Percentiles rank a stretch among this genome's conserved stretches.
These are phyloP conservation scores for Podochytrium sp. DNA, from an alignment of 192 early-diverging fungal species.

Conservation along the genomic window DNA sequence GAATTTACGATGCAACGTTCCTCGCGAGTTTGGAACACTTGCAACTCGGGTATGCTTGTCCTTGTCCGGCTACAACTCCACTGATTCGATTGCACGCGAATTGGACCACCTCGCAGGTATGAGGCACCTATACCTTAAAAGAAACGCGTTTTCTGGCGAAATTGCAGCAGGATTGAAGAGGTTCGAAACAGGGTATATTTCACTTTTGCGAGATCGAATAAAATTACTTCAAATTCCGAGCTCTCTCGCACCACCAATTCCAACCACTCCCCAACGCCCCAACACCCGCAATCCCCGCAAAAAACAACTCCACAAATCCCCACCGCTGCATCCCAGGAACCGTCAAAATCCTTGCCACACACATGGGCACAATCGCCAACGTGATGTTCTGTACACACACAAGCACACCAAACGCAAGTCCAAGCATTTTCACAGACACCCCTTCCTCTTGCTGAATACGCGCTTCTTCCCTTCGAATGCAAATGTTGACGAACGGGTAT, in stretches of 20 bases:
- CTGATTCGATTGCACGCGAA: no score
- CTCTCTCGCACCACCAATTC: background rate
- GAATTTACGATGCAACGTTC: no score
- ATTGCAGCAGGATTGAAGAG: no score
- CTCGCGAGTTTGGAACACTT: no score
- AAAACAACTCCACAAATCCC: slow-evolving; percentile 1
- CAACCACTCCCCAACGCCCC: background rate
- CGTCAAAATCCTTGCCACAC: slow-evolving; percentile 50
- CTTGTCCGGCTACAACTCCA: no score
- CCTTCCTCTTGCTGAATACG: background rate
- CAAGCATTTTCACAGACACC: slow-evolving; percentile 38
- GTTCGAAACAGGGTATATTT: no score
- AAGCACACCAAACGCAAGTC: slow-evolving; percentile 51
- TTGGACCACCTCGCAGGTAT: no score
- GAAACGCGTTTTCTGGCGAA: no score
- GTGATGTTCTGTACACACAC: slow-evolving; percentile 47
- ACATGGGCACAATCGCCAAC: slow-evolving; percentile 51
- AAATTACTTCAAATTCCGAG: no score
- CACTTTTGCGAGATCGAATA: no score
- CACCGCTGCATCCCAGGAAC: slow-evolving; percentile 8
- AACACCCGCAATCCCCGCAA: background rate
- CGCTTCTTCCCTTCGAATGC: background rate
- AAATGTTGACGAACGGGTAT: background rate
- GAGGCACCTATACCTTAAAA: no score
- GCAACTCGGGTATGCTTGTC: no score